Base-by-base conservation (phyloP, 345 rosid genomes). In the Limnanthes douglasii region DNA sequence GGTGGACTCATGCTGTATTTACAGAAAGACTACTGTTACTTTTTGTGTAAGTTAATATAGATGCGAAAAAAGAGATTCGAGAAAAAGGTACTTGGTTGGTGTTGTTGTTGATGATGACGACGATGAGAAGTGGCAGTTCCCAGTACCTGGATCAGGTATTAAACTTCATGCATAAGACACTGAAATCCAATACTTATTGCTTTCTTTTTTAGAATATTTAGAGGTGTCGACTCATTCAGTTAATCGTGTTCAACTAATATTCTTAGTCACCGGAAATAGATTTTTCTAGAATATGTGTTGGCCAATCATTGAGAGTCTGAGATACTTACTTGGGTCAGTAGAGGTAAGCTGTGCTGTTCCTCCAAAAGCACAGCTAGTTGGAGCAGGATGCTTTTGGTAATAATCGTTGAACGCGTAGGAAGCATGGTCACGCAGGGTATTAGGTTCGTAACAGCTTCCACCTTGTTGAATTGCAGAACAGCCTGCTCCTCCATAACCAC, bases 401-500 rank as follows among this genome's bases (percentile, higher is more conserved):
- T 92, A 92, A 23, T 68, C 66, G 51, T 85, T 81, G 83, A 85
- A 92, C 41, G 94, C 94, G 50, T 65, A 85, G 25, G 96, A 92
- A 41, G 96, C 99, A 51, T 92, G 99, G 43, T 81, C 86, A 4
- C 37, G 65, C 14, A 75, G 0, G 3, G 75, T 75, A 54, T 47
- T 75, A 3, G 96, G 96, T 15, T 92, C 69, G 47, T 71, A 80
- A 41, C 98, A 90, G 50, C 62, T 62, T 38, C 39, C 88, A 31
- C 82, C 86, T 3, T 65, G 36, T 62, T 84, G 96, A 56, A 84
- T 41, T 15, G 75, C 50, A 0, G 92, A 71, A 61, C 98, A 90
- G 50, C 84, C 98, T 23, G 98, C 72, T 23, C 96, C 96, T 31
- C 94, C 96, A 23, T 70, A 84, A 22, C 98, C 96, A 18, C 98